Percentiles rank a stretch among this genome's conserved stretches.
Conservation (phyloP, 2,329 filamentous ascomycete species). For the Beauveria caledonica region DNA sequence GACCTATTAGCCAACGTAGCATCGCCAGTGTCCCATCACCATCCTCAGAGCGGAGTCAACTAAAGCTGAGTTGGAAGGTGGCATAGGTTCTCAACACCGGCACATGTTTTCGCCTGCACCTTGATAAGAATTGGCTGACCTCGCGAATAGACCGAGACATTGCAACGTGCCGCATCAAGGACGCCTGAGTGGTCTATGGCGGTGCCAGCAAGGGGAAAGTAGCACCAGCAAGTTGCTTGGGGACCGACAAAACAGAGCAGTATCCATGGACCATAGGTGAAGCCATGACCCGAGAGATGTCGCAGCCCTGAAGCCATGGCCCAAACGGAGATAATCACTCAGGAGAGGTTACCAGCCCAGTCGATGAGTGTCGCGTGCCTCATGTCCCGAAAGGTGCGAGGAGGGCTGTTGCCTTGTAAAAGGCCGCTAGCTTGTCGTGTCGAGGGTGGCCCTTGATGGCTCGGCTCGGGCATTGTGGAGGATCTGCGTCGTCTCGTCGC, state of each 20-base stretch:
- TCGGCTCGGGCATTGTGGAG: not conserved
- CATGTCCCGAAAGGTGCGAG: not conserved
- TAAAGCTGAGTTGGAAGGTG: slow-evolving; percentile 9
- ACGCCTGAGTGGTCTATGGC: not conserved
- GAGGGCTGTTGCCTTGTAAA: not conserved
- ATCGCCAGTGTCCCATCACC: not conserved
- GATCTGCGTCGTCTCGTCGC: not conserved
- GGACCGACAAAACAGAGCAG: too few relatives aligned
- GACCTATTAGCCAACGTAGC: not conserved
- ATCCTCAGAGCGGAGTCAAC: slow-evolving; percentile 2
- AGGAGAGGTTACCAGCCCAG: not conserved
- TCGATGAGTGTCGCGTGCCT: slow-evolving; percentile 2
- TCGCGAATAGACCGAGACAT: not conserved
- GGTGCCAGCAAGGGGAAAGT: not conserved
- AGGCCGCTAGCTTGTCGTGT: not conserved
- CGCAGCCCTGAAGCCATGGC: not conserved
- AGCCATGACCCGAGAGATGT: not conserved
- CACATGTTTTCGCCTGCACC: not conserved
- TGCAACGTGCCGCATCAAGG: not conserved
- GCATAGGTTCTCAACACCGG: not conserved
- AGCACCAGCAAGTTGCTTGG: not conserved
- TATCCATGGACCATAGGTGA: too few relatives aligned
- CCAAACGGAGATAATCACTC: too few relatives aligned
- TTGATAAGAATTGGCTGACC: not conserved
- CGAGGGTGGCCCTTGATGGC: not conserved